Evolutionary conservation across 306 rosid species (phyloP).

Genomic region (Mimosa bimucronata): DNA sequence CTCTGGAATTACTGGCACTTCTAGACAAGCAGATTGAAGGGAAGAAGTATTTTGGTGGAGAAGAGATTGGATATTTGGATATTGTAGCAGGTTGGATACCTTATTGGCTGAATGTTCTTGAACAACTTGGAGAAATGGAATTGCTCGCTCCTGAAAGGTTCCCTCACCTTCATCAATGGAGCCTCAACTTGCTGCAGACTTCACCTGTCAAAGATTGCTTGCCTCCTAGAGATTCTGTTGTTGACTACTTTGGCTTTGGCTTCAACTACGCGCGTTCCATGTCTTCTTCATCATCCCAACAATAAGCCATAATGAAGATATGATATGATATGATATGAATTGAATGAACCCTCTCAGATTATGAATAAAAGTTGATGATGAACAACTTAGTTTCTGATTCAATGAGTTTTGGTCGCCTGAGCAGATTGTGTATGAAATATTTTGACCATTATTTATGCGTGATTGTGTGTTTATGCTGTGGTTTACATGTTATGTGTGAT

Average conservation of each 20-base stretch:
- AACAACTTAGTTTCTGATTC: neutral
- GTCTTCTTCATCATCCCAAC: conserved; percentile 11
- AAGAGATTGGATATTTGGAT: conserved; percentile 43
- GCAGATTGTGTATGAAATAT: no score
- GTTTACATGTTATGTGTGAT: no score
- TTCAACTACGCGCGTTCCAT: conserved; percentile 48
- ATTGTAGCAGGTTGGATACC: conserved; percentile 42
- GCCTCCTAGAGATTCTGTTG: conserved; percentile 44
- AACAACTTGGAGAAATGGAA: conserved; percentile 46
- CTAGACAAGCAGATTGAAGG: conserved; percentile 60
- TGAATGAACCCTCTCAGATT: neutral
- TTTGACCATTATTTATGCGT: neutral
- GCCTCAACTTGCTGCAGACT: conserved; percentile 34
- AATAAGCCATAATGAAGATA: conserved; percentile 13
- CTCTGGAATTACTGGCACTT: conserved; percentile 41
- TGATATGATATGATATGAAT: no score
- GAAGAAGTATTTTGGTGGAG: conserved; percentile 55
- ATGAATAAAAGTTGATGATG: neutral
- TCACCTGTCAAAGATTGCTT: conserved; percentile 48
- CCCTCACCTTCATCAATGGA: conserved; percentile 50
- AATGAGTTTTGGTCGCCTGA: neutral
- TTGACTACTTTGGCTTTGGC: conserved; percentile 32
- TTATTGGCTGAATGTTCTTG: conserved; percentile 42
- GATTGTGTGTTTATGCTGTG: neutral
- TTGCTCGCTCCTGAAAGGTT: conserved; percentile 43